A percentile compares a stretch with the other conserved stretches of the same genome.
phyloP scores from a whole-genome alignment of 1,284 basidiomycete genomes.

The Leccinum pseudoinsigne region DNA sequence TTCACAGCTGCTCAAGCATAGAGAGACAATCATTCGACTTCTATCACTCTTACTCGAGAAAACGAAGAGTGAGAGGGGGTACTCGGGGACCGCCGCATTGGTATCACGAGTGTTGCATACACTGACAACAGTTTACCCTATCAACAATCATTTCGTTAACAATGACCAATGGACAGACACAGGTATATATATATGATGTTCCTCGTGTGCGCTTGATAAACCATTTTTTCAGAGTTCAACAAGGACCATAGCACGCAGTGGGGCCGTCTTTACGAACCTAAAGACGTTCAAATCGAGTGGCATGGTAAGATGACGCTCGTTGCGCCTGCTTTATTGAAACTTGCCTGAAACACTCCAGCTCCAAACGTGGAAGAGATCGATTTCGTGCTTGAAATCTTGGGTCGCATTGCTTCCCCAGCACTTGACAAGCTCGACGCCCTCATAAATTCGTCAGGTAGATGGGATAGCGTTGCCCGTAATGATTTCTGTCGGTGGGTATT shows the following conservation, averaged over 20 bases:
- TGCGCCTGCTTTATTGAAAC: not conserved
- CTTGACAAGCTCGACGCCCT: slow-evolving; percentile 71
- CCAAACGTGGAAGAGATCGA: slow-evolving; percentile 76
- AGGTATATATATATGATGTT: slow-evolving; percentile 43
- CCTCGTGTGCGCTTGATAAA: not conserved
- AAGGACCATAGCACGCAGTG: slow-evolving; percentile 75
- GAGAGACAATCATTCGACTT: slow-evolving; percentile 67
- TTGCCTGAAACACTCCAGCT: slow-evolving; percentile 43
- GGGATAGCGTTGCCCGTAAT: slow-evolving; percentile 80
- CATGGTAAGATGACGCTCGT: slow-evolving; percentile 54
- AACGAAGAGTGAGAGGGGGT: slow-evolving; percentile 90
- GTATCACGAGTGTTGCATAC: slow-evolving; percentile 80
- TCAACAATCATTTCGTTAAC: slow-evolving; percentile 86
- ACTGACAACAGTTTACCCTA: slow-evolving; percentile 77
- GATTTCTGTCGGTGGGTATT: slow-evolving; percentile 85
- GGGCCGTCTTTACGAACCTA: slow-evolving; percentile 81
- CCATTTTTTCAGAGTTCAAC: slow-evolving; percentile 58
- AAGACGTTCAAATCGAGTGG: slow-evolving; percentile 88
- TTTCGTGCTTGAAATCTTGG: slow-evolving; percentile 61
- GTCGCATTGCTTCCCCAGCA: slow-evolving; percentile 66
- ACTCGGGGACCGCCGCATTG: slow-evolving; percentile 79
- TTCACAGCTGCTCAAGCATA: slow-evolving; percentile 69
- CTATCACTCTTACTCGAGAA: slow-evolving; percentile 72
- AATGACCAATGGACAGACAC: slow-evolving; percentile 78
- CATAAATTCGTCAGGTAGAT: slow-evolving; percentile 52